A percentile compares a stretch with the other conserved stretches of the same genome.
phyloP scores from a whole-genome alignment of 2,329 filamentous ascomycete species.

The Scortechinia acanthostroma region DNA sequence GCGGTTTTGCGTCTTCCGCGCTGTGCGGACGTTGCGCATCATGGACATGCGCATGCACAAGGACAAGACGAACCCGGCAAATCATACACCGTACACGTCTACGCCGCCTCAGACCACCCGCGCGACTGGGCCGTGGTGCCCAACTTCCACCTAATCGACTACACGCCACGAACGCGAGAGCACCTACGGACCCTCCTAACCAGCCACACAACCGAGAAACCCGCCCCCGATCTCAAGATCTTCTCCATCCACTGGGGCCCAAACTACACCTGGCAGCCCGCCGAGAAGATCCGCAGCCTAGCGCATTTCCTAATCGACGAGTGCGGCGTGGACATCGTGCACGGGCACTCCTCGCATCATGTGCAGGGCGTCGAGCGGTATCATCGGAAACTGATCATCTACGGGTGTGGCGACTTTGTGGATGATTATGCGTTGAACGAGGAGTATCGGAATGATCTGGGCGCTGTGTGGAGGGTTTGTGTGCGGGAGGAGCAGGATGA shows the following conservation, averaged over 20 bases:
- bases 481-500: constrained; percentile 9
- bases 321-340: constrained; percentile 27
- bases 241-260: constrained; percentile 30
- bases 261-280: constrained; percentile 25
- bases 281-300: constrained; percentile 15
- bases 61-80: not conserved
- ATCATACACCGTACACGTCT: constrained; percentile 17
- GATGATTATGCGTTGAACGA: constrained; percentile 26
- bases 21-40: not conserved
- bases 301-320: constrained; percentile 28
- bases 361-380: constrained; percentile 27
- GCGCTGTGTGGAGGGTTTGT: constrained; percentile 24
- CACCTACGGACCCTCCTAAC: constrained; percentile 10
- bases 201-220: constrained; percentile 7
- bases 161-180: constrained; percentile 11
- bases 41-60: not conserved
- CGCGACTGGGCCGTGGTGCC: constrained; percentile 18
- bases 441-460: constrained; percentile 25
- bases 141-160: constrained; percentile 25
- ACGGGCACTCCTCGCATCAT: constrained; percentile 29
- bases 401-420: constrained; percentile 31
- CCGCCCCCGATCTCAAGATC: constrained; percentile 17
- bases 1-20: not conserved
- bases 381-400: constrained; percentile 22
- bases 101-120: constrained; percentile 24